These are phyloP conservation scores for Cyclotella choctawhatcheeana DNA, from an alignment of 108 stramenopile species.

Conservation along the genomic window DNA sequence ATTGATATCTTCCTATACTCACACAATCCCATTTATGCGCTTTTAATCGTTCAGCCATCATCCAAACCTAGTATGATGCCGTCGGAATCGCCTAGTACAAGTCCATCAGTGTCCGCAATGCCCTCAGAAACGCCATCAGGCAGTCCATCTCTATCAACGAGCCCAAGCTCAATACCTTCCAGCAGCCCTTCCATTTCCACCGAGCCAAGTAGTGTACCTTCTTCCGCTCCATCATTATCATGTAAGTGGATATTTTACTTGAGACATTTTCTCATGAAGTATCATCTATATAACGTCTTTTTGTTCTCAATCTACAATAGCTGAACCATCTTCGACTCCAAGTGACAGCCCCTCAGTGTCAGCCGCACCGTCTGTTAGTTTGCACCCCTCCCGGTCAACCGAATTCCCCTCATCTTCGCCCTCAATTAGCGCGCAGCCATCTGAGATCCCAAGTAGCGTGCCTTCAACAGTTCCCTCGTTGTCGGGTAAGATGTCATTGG, in stretches of 20 bases:
- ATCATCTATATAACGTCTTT: background rate
- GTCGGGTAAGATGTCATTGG: no score
- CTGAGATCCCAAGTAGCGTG: background rate
- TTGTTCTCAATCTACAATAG: background rate
- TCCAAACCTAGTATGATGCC: background rate
- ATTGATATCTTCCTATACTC: background rate
- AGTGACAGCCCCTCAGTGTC: constrained; percentile 8
- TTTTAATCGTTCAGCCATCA: background rate
- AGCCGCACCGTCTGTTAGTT: background rate
- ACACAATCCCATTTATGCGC: background rate
- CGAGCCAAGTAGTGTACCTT: background rate
- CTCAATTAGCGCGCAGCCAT: background rate
- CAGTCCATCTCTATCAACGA: constrained; percentile 1
- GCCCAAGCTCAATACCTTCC: background rate
- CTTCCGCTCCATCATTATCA: background rate
- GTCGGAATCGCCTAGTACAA: no score
- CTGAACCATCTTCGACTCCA: constrained; percentile 1
- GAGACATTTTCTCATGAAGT: no score
- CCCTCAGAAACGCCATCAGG: background rate
- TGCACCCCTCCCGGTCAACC: background rate
- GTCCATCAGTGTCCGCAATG: background rate
- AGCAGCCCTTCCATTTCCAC: no score
- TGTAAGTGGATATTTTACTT: no score
- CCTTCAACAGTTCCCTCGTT: background rate
- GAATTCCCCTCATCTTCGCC: background rate